Conservation (phyloP, 495 filamentous ascomycete species). For the Neohortaea acidophila region DNA sequence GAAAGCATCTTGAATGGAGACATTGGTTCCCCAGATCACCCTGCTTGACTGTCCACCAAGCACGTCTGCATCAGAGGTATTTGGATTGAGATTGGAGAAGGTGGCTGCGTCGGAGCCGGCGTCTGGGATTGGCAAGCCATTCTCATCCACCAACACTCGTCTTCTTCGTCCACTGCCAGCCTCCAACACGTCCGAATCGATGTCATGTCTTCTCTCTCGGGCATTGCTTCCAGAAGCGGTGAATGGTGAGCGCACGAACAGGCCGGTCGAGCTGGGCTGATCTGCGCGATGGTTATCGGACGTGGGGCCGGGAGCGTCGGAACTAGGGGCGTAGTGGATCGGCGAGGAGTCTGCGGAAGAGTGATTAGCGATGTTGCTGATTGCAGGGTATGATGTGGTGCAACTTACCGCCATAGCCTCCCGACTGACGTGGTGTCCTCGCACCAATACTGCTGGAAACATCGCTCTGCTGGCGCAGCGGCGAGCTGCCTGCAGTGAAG, state of each 20-base stretch:
- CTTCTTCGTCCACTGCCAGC: slow-evolving; percentile 46
- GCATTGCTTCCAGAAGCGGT: slow-evolving; percentile 35
- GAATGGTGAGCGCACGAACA: slow-evolving; percentile 62
- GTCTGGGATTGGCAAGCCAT: slow-evolving; percentile 53
- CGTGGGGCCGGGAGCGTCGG: slow-evolving; percentile 49
- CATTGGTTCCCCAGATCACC: slow-evolving; percentile 94
- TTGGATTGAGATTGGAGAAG: slow-evolving; percentile 73
- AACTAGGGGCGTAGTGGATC: slow-evolving; percentile 74
- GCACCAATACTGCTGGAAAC: slow-evolving; percentile 45
- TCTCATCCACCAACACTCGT: slow-evolving; percentile 67
- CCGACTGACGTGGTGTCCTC: slow-evolving; percentile 58
- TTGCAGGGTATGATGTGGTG: too few relatives aligned
- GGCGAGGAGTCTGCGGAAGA: slow-evolving; percentile 62
- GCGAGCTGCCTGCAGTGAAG: slow-evolving; percentile 52
- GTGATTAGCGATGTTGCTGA: neutral
- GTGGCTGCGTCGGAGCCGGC: slow-evolving; percentile 60
- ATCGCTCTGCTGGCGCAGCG: slow-evolving; percentile 37
- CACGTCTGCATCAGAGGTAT: slow-evolving; percentile 80
- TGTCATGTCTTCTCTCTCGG: slow-evolving; percentile 54
- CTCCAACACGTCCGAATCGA: slow-evolving; percentile 62
- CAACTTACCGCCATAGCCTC: slow-evolving; percentile 48
- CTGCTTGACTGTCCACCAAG: slow-evolving; percentile 65
- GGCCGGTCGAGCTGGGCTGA: slow-evolving; percentile 66
- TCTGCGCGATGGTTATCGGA: slow-evolving; percentile 37
- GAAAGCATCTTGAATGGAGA: slow-evolving; percentile 81